Base-by-base conservation (phyloP, 2,329 filamentous ascomycete species). In the Lecanicillium sp. region DNA sequence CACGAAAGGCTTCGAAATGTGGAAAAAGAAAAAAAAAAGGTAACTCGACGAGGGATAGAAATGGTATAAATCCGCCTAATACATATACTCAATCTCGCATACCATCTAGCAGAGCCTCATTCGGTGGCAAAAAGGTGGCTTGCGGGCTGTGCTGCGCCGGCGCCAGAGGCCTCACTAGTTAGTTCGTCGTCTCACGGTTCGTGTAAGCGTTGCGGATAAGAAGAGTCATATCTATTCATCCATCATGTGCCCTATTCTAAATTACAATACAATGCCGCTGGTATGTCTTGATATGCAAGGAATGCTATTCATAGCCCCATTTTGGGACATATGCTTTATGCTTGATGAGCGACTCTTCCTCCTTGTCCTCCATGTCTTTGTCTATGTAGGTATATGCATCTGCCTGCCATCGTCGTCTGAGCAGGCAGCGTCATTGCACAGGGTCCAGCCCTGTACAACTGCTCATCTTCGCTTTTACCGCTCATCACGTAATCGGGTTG, bases 401-500 rank as follows among this genome's bases (percentile, higher is more conserved):
- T n/a, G 4, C 30, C 17, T 12, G 17, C 27, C 44, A 21, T 36
- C 14, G 24, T 23, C 8, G 9, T 43, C n/a, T n/a, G n/a, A n/a
- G n/a, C n/a, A n/a, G n/a, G n/a, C n/a, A n/a, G n/a, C n/a, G n/a
- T n/a, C 35, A 7, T 29, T 11, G 11, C 2, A 39, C 35, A 6
- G 15, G 36, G 44, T 41, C 44, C 44, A 47, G 44, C 44, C 44
- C 37, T n/a, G 37, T 33, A 33, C 26, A 15, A 12, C 9, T 41
- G 29, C 8, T 20, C 19, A 10, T 26, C 11, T 12, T 37, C 30
- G 14, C 39, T n/a, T 33, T 46, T 26, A 29, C 15, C n/a, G 9
- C 17, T n/a, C 1, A 17, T 66, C 58, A 83, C 53, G 80, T 81
- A 62, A 85, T 85, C 51, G 86, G 83, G 49, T 81, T 80, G 64